Conservation (phyloP, 805 yeast species). For the Metschnikowia lachancei region DNA sequence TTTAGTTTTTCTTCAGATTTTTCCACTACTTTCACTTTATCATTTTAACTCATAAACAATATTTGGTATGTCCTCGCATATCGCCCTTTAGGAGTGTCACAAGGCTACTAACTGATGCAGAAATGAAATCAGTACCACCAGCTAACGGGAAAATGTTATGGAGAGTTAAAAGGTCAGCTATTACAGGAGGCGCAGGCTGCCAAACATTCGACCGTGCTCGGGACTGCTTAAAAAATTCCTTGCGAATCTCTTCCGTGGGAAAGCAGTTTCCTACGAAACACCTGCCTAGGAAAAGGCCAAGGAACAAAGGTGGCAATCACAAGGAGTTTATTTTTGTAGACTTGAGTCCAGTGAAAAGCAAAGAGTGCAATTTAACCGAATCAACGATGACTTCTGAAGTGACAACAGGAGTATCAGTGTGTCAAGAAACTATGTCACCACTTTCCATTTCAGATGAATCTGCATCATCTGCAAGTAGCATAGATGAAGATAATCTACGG, state of each 20-base stretch:
- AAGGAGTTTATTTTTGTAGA: slow-evolving; percentile 47
- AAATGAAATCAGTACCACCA: slow-evolving; percentile 34
- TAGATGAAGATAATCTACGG: slow-evolving; percentile 7
- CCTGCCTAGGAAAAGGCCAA: slow-evolving; percentile 44
- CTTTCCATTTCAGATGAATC: slow-evolving; percentile 12
- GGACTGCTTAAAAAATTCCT: slow-evolving; percentile 44
- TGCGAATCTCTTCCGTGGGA: slow-evolving; percentile 41
- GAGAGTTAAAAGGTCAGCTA: slow-evolving; percentile 39
- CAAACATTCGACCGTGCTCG: slow-evolving; percentile 24
- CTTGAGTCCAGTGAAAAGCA: slow-evolving; percentile 40
- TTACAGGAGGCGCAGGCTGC: slow-evolving; percentile 15
- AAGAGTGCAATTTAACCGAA: slow-evolving; percentile 22
- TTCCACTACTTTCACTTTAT: too few species aligned
- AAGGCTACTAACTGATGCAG: slow-evolving; percentile 4
- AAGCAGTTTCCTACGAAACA: slow-evolving; percentile 33
- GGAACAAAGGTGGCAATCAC: slow-evolving; percentile 44
- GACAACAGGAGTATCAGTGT: slow-evolving; percentile 16
- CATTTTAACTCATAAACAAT: too few species aligned
- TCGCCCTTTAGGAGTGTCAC: too few species aligned
- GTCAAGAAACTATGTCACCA: slow-evolving; percentile 11
- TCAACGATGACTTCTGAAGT: slow-evolving; percentile 22
- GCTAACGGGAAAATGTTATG: slow-evolving; percentile 46
- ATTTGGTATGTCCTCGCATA: too few species aligned
- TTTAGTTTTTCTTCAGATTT: too few species aligned
- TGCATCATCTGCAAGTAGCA: neutral